Evolutionary conservation across 257 asterid species (phyloP).

Genomic region (Verbena officinalis): DNA sequence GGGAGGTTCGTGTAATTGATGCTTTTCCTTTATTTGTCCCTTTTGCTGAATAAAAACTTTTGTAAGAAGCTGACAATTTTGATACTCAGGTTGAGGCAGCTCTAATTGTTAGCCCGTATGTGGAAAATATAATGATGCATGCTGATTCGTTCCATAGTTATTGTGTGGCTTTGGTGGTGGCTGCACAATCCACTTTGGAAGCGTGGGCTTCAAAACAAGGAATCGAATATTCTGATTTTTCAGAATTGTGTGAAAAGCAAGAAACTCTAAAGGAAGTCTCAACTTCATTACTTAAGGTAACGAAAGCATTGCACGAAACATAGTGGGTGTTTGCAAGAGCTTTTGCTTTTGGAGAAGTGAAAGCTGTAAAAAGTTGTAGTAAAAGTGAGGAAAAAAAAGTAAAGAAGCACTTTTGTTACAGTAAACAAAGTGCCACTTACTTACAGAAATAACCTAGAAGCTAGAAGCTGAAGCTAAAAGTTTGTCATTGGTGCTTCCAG

Average conservation of each 20-base stretch:
- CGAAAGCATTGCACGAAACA: too few species aligned
- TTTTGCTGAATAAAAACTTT: constrained; percentile 2
- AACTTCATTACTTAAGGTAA: constrained; percentile 76
- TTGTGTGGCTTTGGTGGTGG: constrained; percentile 94
- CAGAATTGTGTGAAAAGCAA: constrained; percentile 68
- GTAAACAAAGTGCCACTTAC: too few species aligned
- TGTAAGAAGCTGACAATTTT: constrained; percentile 17
- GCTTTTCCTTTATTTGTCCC: too few species aligned
- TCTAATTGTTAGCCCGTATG: constrained; percentile 61
- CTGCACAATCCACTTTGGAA: constrained; percentile 68
- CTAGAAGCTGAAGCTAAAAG: too few species aligned
- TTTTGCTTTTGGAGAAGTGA: too few species aligned
- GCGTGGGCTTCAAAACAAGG: constrained; percentile 80
- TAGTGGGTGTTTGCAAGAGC: too few species aligned
- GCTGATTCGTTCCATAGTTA: constrained; percentile 84
- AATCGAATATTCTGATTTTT: constrained; percentile 56
- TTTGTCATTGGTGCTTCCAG: too few species aligned
- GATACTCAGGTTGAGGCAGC: constrained; percentile 87
- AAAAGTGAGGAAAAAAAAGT: too few species aligned
- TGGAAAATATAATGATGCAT: constrained; percentile 86
- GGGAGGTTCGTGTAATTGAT: too few species aligned
- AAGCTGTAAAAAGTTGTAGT: too few species aligned
- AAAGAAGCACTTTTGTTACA: too few species aligned
- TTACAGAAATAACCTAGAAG: too few species aligned
- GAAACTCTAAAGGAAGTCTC: constrained; percentile 78